Evolutionary conservation across 192 early-diverging fungal species (phyloP), one percentile per base, ranked within the genome.

Genomic region (Phlyctochytrium arcticum): DNA sequence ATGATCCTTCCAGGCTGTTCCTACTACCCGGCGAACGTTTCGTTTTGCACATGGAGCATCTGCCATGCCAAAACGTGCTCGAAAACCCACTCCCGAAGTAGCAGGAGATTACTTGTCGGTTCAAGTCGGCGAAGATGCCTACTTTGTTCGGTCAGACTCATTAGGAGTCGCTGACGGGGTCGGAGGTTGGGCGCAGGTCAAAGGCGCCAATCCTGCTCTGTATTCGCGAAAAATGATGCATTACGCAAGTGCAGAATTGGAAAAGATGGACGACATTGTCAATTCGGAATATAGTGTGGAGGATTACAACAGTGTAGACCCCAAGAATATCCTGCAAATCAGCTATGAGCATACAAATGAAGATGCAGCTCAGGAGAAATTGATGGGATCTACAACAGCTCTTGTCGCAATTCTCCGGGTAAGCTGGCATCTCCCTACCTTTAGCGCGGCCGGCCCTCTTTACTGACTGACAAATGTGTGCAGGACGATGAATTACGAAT

Each of bases 211-310:
- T 62, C 89, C 96, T 37, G 90, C 93, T 17, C 75, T 95, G 30
- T 98, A 90, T 78, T 89, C 93, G 19, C 85, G 90, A 44, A 90
- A 92, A 63, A 69, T 98, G 57, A 98, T 98, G 96, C 94, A 96
- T 73, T 90, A 96, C 65, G 85, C 87, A 33, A 87, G 81, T 54
- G 46, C 80, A 27, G 92, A 96, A 69, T 60, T 96, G 9, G 92
- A 91, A 64, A 88, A 86, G 48, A 90, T 88, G 70, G 92, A 95
- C 60, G 89, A 92, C 57, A 80, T 92, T 30, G 80, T 89, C 51
- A 82, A 90, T 36, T 81, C 87, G 32, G 78, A 88, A 47, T 91
- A 76, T 54, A 53, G 49, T 26, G 53, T 90, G 57, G 84, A 88
- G 42, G 85, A 89, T 60, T 93, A 93, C 71, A 78, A 87, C 65